Percentiles rank a stretch among this genome's conserved stretches.
Conservation (phyloP, 805 yeast species). For the Saturnispora sekii region DNA sequence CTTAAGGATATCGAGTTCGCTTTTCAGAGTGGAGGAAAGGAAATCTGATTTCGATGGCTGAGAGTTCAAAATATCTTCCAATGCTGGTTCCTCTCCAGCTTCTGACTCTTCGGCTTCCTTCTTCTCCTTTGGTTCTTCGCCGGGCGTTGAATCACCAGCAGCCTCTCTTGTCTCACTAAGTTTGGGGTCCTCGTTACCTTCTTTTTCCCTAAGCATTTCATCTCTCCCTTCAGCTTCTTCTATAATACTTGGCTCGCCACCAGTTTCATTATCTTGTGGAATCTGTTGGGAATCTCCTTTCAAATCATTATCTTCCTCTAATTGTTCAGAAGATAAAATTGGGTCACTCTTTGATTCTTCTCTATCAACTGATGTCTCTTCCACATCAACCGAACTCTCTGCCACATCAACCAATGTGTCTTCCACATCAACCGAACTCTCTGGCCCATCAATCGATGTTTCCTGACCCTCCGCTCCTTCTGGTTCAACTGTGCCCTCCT, state of each 20-base stretch:
- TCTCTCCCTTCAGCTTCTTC: too few relatives aligned
- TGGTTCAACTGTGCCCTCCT: conserved; percentile 5
- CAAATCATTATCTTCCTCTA: too few relatives aligned
- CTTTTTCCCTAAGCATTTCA: too few relatives aligned
- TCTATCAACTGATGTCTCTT: too few relatives aligned
- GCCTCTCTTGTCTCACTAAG: too few relatives aligned
- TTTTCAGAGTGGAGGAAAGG: conserved; percentile 21
- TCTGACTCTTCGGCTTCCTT: not conserved
- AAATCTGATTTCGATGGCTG: conserved; percentile 16
- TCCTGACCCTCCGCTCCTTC: not conserved
- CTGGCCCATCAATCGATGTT: too few relatives aligned
- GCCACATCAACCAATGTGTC: too few relatives aligned
- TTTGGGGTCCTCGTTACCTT: too few relatives aligned
- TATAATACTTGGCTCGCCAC: too few relatives aligned
- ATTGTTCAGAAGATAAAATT: too few relatives aligned
- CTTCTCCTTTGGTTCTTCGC: not conserved
- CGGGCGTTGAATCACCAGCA: not conserved
- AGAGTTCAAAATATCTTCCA: conserved; percentile 9
- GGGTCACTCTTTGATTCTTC: not conserved
- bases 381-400: not conserved
- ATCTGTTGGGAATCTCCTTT: too few relatives aligned
- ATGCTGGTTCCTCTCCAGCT: not conserved
- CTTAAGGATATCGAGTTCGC: conserved; percentile 27
- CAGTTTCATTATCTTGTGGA: too few relatives aligned
- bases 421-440: not conserved